Evolutionary conservation across 805 yeast genomes (phyloP).

Genomic region (Ogataea siamensis): DNA sequence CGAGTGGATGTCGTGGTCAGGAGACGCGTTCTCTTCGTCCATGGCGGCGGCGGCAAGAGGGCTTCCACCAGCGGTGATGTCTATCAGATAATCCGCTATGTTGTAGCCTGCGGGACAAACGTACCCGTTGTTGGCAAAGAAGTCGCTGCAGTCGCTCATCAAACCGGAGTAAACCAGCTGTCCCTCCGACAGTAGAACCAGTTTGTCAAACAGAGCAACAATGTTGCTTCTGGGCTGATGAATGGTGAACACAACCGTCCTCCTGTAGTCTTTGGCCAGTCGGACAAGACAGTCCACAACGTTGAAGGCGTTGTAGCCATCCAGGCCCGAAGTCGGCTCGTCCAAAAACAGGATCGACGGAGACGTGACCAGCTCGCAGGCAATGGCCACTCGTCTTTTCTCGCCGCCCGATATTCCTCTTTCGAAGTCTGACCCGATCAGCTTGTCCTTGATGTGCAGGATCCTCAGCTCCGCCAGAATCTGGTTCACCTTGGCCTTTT

Average conservation of each 20-base stretch:
- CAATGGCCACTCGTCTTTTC: conserved; percentile 87
- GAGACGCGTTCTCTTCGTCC: conserved; percentile 20
- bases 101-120: conserved; percentile 87
- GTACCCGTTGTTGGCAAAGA: conserved; percentile 73
- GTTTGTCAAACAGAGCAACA: conserved; percentile 83
- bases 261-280: conserved; percentile 72
- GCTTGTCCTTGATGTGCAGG: conserved; percentile 72
- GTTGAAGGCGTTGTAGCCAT: conserved; percentile 88
- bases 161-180: conserved; percentile 84
- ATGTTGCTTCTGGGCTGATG: conserved; percentile 98
- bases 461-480: conserved; percentile 85
- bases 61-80: conserved; percentile 63
- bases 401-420: conserved; percentile 96
- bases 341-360: conserved; percentile 82
- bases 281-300: conserved; percentile 83
- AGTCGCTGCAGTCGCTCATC: conserved; percentile 70
- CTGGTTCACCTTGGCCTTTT: conserved; percentile 76
- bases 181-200: conserved; percentile 80
- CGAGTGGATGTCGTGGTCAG: conserved; percentile 34
- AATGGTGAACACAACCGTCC: conserved; percentile 89
- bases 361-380: conserved; percentile 87
- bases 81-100: conserved; percentile 90
- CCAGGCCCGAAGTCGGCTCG: conserved; percentile 95
- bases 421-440: conserved; percentile 84
- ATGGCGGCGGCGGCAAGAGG: background rate